These are phyloP conservation scores for Grammothele lineata DNA, from an alignment of 768 basidiomycete species.

Conservation along the genomic window DNA sequence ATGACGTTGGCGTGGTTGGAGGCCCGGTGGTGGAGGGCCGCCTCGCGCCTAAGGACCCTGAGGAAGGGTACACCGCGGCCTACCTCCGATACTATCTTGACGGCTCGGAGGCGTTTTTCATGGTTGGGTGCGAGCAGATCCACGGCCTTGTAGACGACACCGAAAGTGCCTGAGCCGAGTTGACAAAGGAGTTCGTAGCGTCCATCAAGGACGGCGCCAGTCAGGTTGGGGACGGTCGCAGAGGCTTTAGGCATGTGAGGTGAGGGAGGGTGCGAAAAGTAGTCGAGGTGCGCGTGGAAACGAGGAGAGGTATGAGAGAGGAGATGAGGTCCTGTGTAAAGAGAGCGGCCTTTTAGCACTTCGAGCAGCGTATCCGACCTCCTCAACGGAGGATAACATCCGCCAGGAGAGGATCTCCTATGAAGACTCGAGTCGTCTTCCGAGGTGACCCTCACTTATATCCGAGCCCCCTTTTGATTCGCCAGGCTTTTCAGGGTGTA, in stretches of 20 bases:
- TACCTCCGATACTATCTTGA: conserved; percentile 17
- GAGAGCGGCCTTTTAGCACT: too few relatives aligned
- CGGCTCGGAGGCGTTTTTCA: conserved; percentile 12
- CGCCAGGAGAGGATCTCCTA: too few relatives aligned
- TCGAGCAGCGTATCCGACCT: too few relatives aligned
- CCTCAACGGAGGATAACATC: too few relatives aligned
- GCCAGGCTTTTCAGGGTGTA: too few relatives aligned
- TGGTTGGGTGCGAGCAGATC: conserved; percentile 12
- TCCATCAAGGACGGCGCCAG: conserved; percentile 9
- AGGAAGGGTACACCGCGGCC: not conserved
- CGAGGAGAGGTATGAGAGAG: too few relatives aligned
- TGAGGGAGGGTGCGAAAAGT: too few relatives aligned
- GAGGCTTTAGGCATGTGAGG: conserved; percentile 20
- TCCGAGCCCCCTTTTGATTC: too few relatives aligned
- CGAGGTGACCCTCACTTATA: too few relatives aligned
- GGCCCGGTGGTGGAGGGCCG: conserved; percentile 15
- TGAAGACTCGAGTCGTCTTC: too few relatives aligned
- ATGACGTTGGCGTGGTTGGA: conserved; percentile 18
- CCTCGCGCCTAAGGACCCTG: conserved; percentile 29
- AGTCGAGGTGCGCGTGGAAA: too few relatives aligned
- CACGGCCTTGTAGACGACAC: conserved; percentile 21
- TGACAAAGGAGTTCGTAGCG: conserved; percentile 10
- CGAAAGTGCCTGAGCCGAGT: conserved; percentile 21
- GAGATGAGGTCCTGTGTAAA: too few relatives aligned
- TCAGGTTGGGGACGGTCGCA: conserved; percentile 18